Evolutionary conservation across 441 rosid genomes (phyloP), one percentile per base, ranked within the genome.

Genomic region (Metrosideros polymorpha): DNA sequence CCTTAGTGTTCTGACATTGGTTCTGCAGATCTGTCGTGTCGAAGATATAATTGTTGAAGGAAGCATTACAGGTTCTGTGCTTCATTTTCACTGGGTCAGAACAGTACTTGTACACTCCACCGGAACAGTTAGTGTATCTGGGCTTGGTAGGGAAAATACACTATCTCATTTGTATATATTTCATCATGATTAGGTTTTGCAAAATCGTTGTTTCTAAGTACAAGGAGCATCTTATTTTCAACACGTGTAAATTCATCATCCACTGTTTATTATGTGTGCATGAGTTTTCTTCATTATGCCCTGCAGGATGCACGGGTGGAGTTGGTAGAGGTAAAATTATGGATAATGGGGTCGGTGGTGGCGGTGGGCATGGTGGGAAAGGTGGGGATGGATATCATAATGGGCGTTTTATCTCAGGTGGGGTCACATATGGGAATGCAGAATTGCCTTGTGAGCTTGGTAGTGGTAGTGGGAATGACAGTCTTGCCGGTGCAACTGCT

Each of bases 361-460:
- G 99, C 49, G 99, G 95, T 87, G 99, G 99, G 54, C 99, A 97
- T 91, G 99, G 99, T 54, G 99, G 99, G 86, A 92, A 89, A 92
- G 99, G 99, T 12, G 99, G 99, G 85, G 92, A 89, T 83, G 99
- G 97, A 66, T 95, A 93, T 90, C 92, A 92, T 90, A 92, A 97
- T 84, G 97, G 96, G 89, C 92, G 91, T 89, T 92, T 91, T 86
- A 88, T 95, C 6, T 94, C 92, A n/a, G 99, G 98, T 82, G 99
- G 99, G 14, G 88, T 86, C 85, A 57, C 93, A 63, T 97, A 97
- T 90, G 99, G 99, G 86, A 92, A 92, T 92, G 92, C 96, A 77
- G 93, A 95, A 86, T 88, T 97, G 90, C 99, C 99, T 42, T 97
- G 99, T 93, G 99, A 97, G 88, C 98, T 97, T 91, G 99, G 99